These are phyloP conservation scores for Halenospora varia DNA, from an alignment of 495 filamentous ascomycete genomes.

Conservation along the genomic window DNA sequence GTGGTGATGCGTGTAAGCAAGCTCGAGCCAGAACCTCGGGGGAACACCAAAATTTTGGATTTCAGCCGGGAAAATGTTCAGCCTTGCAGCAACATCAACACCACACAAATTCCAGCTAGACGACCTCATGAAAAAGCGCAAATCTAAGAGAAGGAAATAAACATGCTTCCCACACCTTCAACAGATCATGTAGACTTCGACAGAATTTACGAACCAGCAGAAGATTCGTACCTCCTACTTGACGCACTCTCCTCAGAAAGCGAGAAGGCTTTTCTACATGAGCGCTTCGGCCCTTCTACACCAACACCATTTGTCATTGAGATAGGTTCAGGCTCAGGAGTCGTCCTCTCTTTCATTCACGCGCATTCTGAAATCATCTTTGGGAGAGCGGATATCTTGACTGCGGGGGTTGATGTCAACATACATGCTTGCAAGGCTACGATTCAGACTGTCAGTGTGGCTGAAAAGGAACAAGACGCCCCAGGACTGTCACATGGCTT, in stretches of 20 bases:
- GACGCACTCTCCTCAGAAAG: conserved; percentile 77
- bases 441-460: conserved; percentile 8
- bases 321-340: conserved; percentile 84
- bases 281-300: conserved; percentile 45
- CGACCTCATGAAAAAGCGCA: not conserved
- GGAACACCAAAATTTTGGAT: not conserved
- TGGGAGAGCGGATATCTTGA: conserved; percentile 62
- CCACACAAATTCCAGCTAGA: not conserved
- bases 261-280: conserved; percentile 67
- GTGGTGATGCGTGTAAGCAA: no score
- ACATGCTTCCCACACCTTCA: conserved; percentile 92
- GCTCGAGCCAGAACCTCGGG: not conserved
- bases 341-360: conserved; percentile 81
- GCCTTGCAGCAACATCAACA: conserved; percentile 10
- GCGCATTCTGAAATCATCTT: conserved; percentile 72
- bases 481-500: conserved; percentile 30
- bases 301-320: conserved; percentile 71
- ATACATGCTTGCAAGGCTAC: conserved; percentile 55
- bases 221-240: conserved; percentile 92
- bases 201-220: conserved; percentile 87
- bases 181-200: conserved; percentile 85
- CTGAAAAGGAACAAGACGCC: conserved; percentile 48
- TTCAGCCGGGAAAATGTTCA: conserved; percentile 4
- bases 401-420: conserved; percentile 79
- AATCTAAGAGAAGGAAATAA: conserved; percentile 4